These are phyloP conservation scores for Clavispora santaluciae DNA, from an alignment of 805 yeast genomes.

Conservation along the genomic window DNA sequence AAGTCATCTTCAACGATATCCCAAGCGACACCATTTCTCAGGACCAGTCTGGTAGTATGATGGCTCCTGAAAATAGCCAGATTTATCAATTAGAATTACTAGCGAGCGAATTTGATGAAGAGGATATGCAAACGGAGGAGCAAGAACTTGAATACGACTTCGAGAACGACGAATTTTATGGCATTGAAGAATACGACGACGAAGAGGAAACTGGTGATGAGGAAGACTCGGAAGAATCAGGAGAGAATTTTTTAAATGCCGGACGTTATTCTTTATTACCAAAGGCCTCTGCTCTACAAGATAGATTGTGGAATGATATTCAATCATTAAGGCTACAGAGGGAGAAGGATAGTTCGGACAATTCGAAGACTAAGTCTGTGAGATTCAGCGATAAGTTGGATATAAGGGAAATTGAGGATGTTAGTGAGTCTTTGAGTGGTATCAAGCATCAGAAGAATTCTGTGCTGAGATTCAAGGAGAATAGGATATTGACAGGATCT, in stretches of 20 bases:
- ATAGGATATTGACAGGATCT: slow-evolving; percentile 6
- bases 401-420: slow-evolving; percentile 56
- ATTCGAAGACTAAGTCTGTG: slow-evolving; percentile 42
- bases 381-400: slow-evolving; percentile 49
- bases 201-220: slow-evolving; percentile 36
- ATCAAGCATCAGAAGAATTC: slow-evolving; percentile 18
- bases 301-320: slow-evolving; percentile 40
- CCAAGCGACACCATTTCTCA: slow-evolving; percentile 5
- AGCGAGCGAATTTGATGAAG: slow-evolving; percentile 44
- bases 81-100: slow-evolving; percentile 49
- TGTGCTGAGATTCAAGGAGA: slow-evolving; percentile 17
- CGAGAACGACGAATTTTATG: slow-evolving; percentile 36
- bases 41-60: not conserved
- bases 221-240: slow-evolving; percentile 12
- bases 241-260: slow-evolving; percentile 25
- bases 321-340: slow-evolving; percentile 19
- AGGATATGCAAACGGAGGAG: slow-evolving; percentile 1
- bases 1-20: not conserved
- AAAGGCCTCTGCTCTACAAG: slow-evolving; percentile 8
- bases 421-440: slow-evolving; percentile 43
- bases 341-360: not conserved
- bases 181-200: slow-evolving; percentile 19
- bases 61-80: not conserved
- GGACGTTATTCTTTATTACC: slow-evolving; percentile 9
- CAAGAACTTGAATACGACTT: slow-evolving; percentile 7